Conservation (phyloP, 257 asterid genomes). For the Fraxinus cuspidata region DNA sequence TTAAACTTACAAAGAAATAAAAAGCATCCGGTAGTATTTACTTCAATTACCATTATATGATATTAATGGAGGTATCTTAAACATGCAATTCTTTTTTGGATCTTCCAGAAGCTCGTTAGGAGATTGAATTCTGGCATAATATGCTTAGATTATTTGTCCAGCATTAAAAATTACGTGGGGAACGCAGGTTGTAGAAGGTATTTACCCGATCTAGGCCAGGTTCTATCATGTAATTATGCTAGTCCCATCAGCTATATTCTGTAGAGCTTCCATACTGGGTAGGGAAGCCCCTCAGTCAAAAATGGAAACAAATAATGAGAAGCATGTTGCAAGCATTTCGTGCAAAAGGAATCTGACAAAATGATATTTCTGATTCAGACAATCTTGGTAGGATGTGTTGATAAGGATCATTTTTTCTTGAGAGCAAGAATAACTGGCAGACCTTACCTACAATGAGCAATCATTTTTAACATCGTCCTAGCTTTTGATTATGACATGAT, state of each 20-base stretch:
- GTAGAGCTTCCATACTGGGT: neutral
- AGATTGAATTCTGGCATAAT: slow-evolving; percentile 13
- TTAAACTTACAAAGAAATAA: neutral
- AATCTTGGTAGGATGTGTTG: neutral
- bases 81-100: slow-evolving; percentile 9
- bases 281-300: neutral
- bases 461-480: neutral
- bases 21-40: neutral
- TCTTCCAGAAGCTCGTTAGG: slow-evolving; percentile 20
- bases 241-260: neutral
- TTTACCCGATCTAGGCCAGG: neutral
- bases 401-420: neutral
- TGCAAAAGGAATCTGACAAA: neutral
- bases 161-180: neutral
- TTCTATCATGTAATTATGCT: neutral
- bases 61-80: neutral
- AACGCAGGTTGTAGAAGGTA: neutral
- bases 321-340: neutral
- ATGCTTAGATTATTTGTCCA: neutral
- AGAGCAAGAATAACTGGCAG: neutral
- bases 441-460: neutral
- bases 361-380: neutral
- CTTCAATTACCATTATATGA: neutral
- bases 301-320: neutral
- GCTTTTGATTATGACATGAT: neutral